Evolutionary conservation across 1,284 basidiomycete genomes (phyloP).

Genomic region (Naganishia liquefaciens): DNA sequence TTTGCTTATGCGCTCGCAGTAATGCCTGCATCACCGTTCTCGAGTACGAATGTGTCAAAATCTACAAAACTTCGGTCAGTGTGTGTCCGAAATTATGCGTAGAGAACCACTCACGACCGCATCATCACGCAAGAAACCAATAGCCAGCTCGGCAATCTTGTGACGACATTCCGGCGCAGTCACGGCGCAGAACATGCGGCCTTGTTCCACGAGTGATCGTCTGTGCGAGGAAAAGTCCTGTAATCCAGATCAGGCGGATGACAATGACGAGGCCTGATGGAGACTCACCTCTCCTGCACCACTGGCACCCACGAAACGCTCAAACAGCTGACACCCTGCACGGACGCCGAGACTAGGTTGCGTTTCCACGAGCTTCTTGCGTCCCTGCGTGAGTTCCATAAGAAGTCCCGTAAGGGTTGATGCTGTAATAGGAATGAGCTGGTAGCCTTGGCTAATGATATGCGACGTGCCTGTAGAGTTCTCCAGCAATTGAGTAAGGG

Average conservation of each 20-base stretch:
- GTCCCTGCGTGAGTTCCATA: constrained; percentile 45
- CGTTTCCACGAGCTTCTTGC: constrained; percentile 46
- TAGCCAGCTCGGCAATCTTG: constrained; percentile 84
- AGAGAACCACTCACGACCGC: constrained; percentile 66
- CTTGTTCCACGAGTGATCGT: constrained; percentile 47
- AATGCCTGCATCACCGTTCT: constrained; percentile 93
- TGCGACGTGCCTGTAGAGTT: constrained; percentile 47
- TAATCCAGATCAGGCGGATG: neutral
- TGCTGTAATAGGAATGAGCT: constrained; percentile 37
- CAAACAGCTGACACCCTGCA: constrained; percentile 54
- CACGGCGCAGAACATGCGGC: constrained; percentile 50
- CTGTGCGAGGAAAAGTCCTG: constrained; percentile 52
- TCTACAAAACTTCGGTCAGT: constrained; percentile 58
- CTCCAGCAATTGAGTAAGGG: constrained; percentile 53
- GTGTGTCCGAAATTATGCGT: neutral
- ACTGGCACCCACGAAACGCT: constrained; percentile 49
- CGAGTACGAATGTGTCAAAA: constrained; percentile 93
- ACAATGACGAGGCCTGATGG: neutral
- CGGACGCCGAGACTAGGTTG: constrained; percentile 50
- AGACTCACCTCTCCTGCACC: constrained; percentile 44
- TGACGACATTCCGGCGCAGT: constrained; percentile 78
- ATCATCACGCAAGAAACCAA: constrained; percentile 92
- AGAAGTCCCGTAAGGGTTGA: constrained; percentile 51
- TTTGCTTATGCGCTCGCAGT: constrained; percentile 75
- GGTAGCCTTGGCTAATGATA: neutral